These are phyloP conservation scores for Vanrija sp. DNA, from an alignment of 1,284 basidiomycete genomes.

Conservation along the genomic window DNA sequence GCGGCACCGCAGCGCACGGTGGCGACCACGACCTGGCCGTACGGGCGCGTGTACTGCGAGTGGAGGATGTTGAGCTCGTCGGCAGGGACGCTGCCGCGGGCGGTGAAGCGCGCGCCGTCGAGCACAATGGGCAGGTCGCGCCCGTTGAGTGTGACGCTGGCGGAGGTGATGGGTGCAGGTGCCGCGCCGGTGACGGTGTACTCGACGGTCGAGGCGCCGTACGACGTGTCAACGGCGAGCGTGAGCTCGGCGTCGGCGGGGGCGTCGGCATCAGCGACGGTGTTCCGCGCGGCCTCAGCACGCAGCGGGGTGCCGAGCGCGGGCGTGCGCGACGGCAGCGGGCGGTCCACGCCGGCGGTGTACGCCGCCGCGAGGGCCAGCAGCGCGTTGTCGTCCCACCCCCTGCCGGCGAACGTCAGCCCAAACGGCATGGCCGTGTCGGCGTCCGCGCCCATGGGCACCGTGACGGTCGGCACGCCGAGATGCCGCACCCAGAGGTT, in stretches of 20 bases:
- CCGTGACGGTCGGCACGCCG: slow-evolving; percentile 5
- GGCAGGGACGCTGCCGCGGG: not conserved
- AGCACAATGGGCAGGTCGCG: not conserved
- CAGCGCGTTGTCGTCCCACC: slow-evolving; percentile 6
- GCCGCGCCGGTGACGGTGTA: not conserved
- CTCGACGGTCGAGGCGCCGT: not conserved
- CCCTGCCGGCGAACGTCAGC: slow-evolving; percentile 2
- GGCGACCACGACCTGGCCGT: slow-evolving; percentile 3
- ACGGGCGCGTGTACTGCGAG: slow-evolving; percentile 6
- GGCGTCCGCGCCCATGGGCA: slow-evolving; percentile 6
- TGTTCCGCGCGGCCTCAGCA: not conserved
- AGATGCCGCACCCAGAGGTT: slow-evolving; percentile 5
- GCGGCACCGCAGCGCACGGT: not conserved
- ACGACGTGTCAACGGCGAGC: not conserved
- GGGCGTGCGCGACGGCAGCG: not conserved
- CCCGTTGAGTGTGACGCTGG: slow-evolving; percentile 3
- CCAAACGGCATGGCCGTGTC: slow-evolving; percentile 12
- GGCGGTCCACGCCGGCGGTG: not conserved
- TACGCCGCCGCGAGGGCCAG: not conserved
- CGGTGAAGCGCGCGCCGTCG: not conserved
- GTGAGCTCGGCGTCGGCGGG: not conserved
- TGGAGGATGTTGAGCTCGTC: slow-evolving; percentile 1
- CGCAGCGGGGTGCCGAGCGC: not conserved
- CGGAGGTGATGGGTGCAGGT: not conserved
- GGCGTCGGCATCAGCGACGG: not conserved